These are phyloP conservation scores for Aspergillus sclerotialis DNA, from an alignment of 2,329 filamentous ascomycete genomes.

Conservation along the genomic window DNA sequence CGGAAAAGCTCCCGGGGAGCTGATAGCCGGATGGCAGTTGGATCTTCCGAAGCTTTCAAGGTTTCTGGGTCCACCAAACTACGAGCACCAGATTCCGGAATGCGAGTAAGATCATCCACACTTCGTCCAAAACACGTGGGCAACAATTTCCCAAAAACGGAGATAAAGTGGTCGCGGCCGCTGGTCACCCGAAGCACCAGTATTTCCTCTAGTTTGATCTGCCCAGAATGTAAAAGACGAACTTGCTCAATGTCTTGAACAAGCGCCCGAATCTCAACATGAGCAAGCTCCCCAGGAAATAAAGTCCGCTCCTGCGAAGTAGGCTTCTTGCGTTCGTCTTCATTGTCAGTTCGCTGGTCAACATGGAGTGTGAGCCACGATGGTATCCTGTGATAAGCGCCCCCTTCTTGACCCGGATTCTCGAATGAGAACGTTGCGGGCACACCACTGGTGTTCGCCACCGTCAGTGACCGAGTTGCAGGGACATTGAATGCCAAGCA, in stretches of 20 bases:
- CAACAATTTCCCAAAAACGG: constrained; percentile 69
- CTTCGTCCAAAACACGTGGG: constrained; percentile 77
- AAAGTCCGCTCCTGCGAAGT: constrained; percentile 54
- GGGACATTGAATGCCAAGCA: constrained; percentile 62
- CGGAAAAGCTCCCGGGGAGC: constrained; percentile 85
- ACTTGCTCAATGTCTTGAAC: constrained; percentile 60
- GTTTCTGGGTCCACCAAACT: constrained; percentile 44
- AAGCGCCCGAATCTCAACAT: constrained; percentile 60
- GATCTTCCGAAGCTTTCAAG: constrained; percentile 23
- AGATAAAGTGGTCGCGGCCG: constrained; percentile 87
- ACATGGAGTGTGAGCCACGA: constrained; percentile 68
- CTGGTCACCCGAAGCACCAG: constrained; percentile 75
- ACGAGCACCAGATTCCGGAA: constrained; percentile 72
- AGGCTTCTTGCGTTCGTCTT: constrained; percentile 24
- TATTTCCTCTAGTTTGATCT: constrained; percentile 68
- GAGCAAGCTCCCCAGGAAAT: constrained; percentile 76
- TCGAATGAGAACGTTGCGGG: constrained; percentile 74
- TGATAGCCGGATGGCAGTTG: constrained; percentile 54
- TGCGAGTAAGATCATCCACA: constrained; percentile 77
- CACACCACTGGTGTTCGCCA: constrained; percentile 87
- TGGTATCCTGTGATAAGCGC: constrained; percentile 38
- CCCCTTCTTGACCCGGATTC: constrained; percentile 49
- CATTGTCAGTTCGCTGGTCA: constrained; percentile 41
- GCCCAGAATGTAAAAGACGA: constrained; percentile 63
- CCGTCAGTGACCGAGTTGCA: constrained; percentile 62